phyloP scores from a whole-genome alignment of 805 yeast species.

The Jamesozyma piceae region DNA sequence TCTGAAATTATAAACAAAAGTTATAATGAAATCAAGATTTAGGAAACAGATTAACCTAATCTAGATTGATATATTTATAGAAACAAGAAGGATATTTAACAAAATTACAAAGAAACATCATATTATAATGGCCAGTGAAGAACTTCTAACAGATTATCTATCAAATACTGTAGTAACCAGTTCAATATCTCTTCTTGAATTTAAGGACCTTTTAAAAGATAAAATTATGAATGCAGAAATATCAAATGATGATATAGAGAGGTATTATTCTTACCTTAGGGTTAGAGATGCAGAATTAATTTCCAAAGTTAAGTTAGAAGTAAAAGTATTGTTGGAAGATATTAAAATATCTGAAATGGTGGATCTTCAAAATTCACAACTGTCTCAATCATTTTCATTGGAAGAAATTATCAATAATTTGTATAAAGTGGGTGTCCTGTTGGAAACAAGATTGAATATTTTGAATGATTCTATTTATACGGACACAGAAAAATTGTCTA shows the following conservation, averaged over 20 bases:
- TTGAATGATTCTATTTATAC: conserved; percentile 7
- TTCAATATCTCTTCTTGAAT: background rate
- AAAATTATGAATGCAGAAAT: background rate
- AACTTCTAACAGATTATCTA: background rate
- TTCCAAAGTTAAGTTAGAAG: conserved; percentile 40
- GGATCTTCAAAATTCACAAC: conserved; percentile 8
- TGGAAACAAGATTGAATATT: conserved; percentile 7
- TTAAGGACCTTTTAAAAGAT: background rate
- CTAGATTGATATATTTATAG: too few relatives aligned
- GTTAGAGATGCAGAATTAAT: background rate
- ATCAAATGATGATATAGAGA: background rate
- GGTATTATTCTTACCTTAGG: background rate
- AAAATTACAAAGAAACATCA: background rate
- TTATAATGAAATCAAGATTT: too few relatives aligned
- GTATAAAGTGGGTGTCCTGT: conserved; percentile 12
- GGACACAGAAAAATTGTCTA: conserved; percentile 3
- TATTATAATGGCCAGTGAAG: background rate
- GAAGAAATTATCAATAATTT: conserved; percentile 16
- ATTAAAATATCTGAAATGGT: conserved; percentile 8
- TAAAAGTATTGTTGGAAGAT: conserved; percentile 41
- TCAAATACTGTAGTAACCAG: background rate
- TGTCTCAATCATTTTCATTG: conserved; percentile 11
- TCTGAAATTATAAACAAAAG: too few relatives aligned
- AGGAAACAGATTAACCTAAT: too few relatives aligned
- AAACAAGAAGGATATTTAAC: too few relatives aligned